Evolutionary conservation across 78 protist species (phyloP), one percentile per base, ranked within the genome.

Genomic region (Creolimax fragrantissima): DNA sequence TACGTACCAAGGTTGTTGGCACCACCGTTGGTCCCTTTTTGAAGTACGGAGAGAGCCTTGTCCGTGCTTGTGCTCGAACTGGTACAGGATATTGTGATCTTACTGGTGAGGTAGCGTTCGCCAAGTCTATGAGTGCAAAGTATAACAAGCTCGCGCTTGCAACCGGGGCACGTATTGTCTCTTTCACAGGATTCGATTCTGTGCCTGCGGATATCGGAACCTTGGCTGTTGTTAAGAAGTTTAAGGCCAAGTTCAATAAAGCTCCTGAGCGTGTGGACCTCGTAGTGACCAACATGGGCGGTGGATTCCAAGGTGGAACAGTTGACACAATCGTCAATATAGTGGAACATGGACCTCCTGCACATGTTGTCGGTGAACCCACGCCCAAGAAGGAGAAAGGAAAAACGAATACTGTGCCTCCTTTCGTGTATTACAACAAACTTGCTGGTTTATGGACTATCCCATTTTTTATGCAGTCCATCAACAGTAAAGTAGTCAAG

Each of bases 21-120:
- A 24, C 93, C 44, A 90, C 96, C 83, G 93, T 88, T 11, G 93
- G 95, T 35, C 95, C 95, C 3, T 93, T 42, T 47, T 3, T 4
- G n/a, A 3, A 2, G 35, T 17, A 3, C 89, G 93, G 93, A 3
- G 5, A 3, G 24, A 5, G 36, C 2, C 45, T 93, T 24, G 88
- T 93, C 3, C 44, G 43, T 35, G 94, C 93, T 24, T 93, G 95
- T 45, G 81, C 74, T 3, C 4, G 3, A 5, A 2, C 4, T 3
- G 88, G 88, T 35, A 24, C 89, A 2, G 32, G 35, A 41, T 93
- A 93, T 39, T 43, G 36, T 47, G 95, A 93, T 88, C 47, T 91
- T 35, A 90, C 90, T 39, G 95, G 95, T 2, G 95, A 93, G 91
- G 5, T 74, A 2, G 44, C 43, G 4, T 93, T 81, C 58, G 47